phyloP scores from a whole-genome alignment of 2,329 filamentous ascomycete species.

The Fusarium secorum region DNA sequence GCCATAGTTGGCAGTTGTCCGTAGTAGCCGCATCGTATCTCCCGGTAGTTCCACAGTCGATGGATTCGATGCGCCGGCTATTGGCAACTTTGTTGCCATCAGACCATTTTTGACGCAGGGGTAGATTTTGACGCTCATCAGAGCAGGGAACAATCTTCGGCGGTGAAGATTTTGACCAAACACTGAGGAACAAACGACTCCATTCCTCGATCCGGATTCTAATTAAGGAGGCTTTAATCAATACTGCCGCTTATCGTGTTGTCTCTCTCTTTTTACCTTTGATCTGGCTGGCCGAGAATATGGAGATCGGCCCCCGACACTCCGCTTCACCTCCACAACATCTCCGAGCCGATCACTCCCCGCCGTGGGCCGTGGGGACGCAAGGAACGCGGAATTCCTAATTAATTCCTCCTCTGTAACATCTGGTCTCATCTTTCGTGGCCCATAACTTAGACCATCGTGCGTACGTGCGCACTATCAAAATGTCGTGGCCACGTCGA shows the following conservation, averaged over 20 bases:
- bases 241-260: not conserved
- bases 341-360: conserved; percentile 20
- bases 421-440: conserved; percentile 19
- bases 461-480: conserved; percentile 1
- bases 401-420: not conserved
- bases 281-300: conserved; percentile 6
- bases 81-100: conserved; percentile 31
- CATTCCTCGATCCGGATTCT: not conserved
- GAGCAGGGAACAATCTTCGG: conserved; percentile 22
- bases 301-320: conserved; percentile 8
- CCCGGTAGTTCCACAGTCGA: conserved; percentile 16
- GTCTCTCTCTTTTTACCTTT: not conserved
- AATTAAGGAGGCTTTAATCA: conserved; percentile 15
- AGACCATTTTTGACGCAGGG: conserved; percentile 38
- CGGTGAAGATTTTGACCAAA: conserved; percentile 21
- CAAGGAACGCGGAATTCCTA: conserved; percentile 15
- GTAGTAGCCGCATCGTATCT: conserved; percentile 20
- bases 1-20: not conserved
- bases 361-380: conserved; percentile 23
- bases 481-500: conserved; percentile 19
- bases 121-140: conserved; percentile 22
- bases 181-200: not conserved
- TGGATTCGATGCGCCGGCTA: conserved; percentile 15
- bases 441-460: not conserved
- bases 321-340: conserved; percentile 19